A percentile compares a stretch with the other conserved stretches of the same genome.
Evolutionary conservation across 805 yeast species (phyloP).

Genomic region (Ogataea trehaloabstinens): DNA sequence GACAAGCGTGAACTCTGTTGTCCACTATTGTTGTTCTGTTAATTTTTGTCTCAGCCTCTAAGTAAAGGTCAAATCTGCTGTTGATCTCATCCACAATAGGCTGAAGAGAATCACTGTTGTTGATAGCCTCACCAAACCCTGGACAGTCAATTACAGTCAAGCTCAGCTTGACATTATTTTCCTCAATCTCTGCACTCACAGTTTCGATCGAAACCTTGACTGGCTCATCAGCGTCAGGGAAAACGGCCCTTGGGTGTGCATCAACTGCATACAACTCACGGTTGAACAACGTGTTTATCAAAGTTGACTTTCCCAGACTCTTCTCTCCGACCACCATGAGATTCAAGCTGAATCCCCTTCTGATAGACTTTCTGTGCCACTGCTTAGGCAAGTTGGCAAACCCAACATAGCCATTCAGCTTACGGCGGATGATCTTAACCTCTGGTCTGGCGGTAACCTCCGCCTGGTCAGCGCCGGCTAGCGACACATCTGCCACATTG

Average conservation of each 20-base stretch:
- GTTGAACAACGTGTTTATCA: slow-evolving; percentile 87
- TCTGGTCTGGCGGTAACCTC: slow-evolving; percentile 25
- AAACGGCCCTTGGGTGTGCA: slow-evolving; percentile 22
- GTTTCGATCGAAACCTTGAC: slow-evolving; percentile 57
- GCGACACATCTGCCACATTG: slow-evolving; percentile 5
- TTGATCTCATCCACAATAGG: slow-evolving; percentile 91
- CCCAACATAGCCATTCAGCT: slow-evolving; percentile 90
- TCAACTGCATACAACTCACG: slow-evolving; percentile 48
- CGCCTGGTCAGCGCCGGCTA: slow-evolving; percentile 9
- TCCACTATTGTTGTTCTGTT: slow-evolving; percentile 72
- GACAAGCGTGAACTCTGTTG: slow-evolving; percentile 86
- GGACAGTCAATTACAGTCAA: slow-evolving; percentile 86
- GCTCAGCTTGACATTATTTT: slow-evolving; percentile 85
- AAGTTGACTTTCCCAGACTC: slow-evolving; percentile 91
- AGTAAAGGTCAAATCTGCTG: slow-evolving; percentile 77
- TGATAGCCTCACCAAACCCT: slow-evolving; percentile 90
- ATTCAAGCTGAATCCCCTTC: slow-evolving; percentile 86
- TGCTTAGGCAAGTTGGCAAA: slow-evolving; percentile 97
- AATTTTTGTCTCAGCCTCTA: slow-evolving; percentile 85
- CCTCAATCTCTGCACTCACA: slow-evolving; percentile 74
- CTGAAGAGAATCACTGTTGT: slow-evolving; percentile 78
- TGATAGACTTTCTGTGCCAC: slow-evolving; percentile 93
- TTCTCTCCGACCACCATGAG: slow-evolving; percentile 87
- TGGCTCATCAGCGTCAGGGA: slow-evolving; percentile 43
- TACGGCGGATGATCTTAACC: slow-evolving; percentile 70